phyloP scores from a whole-genome alignment of 2,329 filamentous ascomycete species.

The Aspergillus texensis region DNA sequence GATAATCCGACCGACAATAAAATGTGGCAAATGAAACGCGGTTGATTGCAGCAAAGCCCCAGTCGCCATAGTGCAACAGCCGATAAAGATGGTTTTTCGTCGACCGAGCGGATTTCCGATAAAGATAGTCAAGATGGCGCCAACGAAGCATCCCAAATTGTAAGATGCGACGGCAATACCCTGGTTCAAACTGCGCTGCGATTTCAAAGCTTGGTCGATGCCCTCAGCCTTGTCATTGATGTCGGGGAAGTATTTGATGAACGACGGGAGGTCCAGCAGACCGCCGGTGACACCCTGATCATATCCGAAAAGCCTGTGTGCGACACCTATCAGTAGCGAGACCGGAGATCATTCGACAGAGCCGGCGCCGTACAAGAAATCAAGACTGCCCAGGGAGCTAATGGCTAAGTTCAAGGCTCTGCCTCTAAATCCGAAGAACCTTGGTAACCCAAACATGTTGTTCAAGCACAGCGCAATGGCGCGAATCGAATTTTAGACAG shows the following conservation, averaged over 20 bases:
- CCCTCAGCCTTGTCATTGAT: constrained; percentile 24
- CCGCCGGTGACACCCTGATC: constrained; percentile 48
- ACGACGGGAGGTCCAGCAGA: constrained; percentile 44
- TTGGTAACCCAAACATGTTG: constrained; percentile 33
- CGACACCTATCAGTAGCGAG: constrained; percentile 13
- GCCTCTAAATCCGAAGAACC: constrained; percentile 32
- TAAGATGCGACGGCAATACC: constrained; percentile 46
- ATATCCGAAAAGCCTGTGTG: constrained; percentile 38
- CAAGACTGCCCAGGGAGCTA: constrained; percentile 47
- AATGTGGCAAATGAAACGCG: constrained; percentile 50
- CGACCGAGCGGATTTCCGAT: constrained; percentile 56
- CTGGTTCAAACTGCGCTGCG: constrained; percentile 28
- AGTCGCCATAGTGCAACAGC: constrained; percentile 53
- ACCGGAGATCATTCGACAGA: neutral
- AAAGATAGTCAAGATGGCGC: constrained; percentile 51
- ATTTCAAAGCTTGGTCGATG: constrained; percentile 2
- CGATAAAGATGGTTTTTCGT: constrained; percentile 53
- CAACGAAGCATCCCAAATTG: constrained; percentile 52
- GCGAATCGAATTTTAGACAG: constrained; percentile 10
- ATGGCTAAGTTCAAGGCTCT: constrained; percentile 38
- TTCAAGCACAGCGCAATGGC: constrained; percentile 13
- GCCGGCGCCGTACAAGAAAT: constrained; percentile 33
- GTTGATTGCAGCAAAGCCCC: constrained; percentile 54
- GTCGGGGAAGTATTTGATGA: constrained; percentile 43
- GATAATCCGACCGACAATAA: constrained; percentile 57